Percentiles rank a stretch among this genome's conserved stretches.
phyloP scores from a whole-genome alignment of 1,284 basidiomycete species.

The Stygiomarasmius scandens region DNA sequence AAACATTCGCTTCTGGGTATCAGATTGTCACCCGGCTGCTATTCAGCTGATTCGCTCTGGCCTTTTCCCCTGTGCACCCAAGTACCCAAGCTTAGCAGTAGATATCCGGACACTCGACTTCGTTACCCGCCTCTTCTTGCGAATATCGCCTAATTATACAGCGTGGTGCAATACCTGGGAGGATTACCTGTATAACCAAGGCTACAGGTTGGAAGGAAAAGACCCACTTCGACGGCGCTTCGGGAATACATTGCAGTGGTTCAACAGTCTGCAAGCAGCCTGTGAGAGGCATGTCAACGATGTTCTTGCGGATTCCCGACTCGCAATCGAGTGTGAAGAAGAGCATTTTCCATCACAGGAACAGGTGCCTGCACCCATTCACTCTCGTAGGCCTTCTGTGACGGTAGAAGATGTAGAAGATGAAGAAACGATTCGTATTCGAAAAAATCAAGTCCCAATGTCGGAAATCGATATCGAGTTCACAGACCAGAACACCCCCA shows the following conservation, averaged over 20 bases:
- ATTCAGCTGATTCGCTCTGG: slow-evolving; percentile 22
- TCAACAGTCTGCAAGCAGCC: slow-evolving; percentile 7
- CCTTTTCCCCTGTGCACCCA: slow-evolving; percentile 26
- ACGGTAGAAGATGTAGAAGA: background rate
- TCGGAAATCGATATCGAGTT: background rate
- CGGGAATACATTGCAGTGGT: slow-evolving; percentile 19
- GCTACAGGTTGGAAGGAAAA: slow-evolving; percentile 15
- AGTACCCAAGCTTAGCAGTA: slow-evolving; percentile 23
- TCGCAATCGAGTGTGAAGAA: no score
- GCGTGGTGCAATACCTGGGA: slow-evolving; percentile 25
- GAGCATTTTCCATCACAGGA: no score
- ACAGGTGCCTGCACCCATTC: no score
- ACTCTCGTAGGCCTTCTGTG: no score
- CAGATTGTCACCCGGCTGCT: slow-evolving; percentile 22
- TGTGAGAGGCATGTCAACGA: background rate
- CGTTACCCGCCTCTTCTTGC: slow-evolving; percentile 20
- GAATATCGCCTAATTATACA: slow-evolving; percentile 25
- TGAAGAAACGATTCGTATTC: background rate
- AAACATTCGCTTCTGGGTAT: slow-evolving; percentile 1
- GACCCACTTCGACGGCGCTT: slow-evolving; percentile 20
- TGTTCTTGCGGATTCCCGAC: background rate
- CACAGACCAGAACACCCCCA: background rate
- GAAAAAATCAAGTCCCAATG: background rate
- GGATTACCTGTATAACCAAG: slow-evolving; percentile 17
- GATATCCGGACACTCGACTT: slow-evolving; percentile 27